phyloP scores from a whole-genome alignment of 257 asterid genomes.

The Asclepias syriaca region DNA sequence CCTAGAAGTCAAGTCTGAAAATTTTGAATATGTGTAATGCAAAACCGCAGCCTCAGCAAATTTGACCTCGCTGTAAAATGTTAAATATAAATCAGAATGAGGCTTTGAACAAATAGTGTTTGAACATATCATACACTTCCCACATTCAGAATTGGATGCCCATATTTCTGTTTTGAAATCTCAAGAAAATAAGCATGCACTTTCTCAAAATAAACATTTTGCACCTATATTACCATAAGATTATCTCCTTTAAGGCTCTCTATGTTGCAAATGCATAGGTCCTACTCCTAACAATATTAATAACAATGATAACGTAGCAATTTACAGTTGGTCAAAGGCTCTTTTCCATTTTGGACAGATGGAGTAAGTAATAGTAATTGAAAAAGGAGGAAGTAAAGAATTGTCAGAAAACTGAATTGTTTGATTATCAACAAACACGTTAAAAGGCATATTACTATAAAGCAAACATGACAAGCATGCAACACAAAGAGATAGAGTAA shows the following conservation, averaged over 20 bases:
- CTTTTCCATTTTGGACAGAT: neutral
- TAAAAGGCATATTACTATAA: neutral
- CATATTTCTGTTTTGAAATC: neutral
- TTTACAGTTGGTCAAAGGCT: neutral
- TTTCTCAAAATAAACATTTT: neutral
- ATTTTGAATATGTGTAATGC: constrained; percentile 62
- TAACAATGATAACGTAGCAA: neutral
- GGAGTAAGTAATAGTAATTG: neutral
- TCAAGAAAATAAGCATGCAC: no score
- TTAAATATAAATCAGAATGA: constrained; percentile 5
- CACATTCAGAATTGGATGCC: neutral
- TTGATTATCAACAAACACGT: neutral
- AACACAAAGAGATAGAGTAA: neutral
- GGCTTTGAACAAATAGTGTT: neutral
- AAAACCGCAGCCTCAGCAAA: constrained; percentile 61
- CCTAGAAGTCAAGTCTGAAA: constrained; percentile 62
- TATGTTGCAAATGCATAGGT: neutral
- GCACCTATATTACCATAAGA: neutral
- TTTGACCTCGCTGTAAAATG: constrained; percentile 47
- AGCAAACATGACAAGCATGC: neutral
- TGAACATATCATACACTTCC: neutral
- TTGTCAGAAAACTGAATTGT: neutral
- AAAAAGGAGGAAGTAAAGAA: neutral
- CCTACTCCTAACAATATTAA: neutral
- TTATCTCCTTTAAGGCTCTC: neutral